Conservation (phyloP, 441 rosid species). For the Capsella rubella region DNA sequence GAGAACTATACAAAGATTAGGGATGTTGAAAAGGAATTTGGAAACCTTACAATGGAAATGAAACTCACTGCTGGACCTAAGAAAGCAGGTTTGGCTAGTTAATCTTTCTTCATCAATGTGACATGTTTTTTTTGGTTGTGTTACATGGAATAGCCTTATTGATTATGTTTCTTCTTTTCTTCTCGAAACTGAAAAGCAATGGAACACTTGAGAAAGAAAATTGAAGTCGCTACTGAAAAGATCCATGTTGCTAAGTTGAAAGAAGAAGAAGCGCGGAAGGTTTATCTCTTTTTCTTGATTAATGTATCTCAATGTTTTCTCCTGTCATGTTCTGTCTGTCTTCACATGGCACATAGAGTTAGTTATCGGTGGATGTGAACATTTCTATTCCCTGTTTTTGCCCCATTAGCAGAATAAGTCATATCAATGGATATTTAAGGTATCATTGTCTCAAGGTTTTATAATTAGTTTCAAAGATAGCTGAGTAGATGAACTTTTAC, state of each 20-base stretch:
- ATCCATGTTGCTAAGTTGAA: slow-evolving; percentile 70
- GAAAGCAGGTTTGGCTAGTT: slow-evolving; percentile 68
- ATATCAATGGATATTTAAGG: neutral
- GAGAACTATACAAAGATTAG: slow-evolving; percentile 88
- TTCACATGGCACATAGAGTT: slow-evolving; percentile 14
- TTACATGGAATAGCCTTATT: slow-evolving; percentile 1
- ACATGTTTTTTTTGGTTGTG: slow-evolving; percentile 11
- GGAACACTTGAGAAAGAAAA: slow-evolving; percentile 88
- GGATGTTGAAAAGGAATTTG: slow-evolving; percentile 86
- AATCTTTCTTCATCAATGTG: neutral
- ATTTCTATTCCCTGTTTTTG: neutral
- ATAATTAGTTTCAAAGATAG: neutral
- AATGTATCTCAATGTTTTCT: neutral
- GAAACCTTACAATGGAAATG: slow-evolving; percentile 81
- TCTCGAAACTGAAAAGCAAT: slow-evolving; percentile 57
- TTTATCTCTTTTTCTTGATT: slow-evolving; percentile 43
- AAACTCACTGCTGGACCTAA: slow-evolving; percentile 97
- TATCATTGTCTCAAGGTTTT: neutral
- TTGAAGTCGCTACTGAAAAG: slow-evolving; percentile 78
- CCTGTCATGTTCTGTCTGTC: slow-evolving; percentile 14
- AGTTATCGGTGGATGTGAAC: neutral
- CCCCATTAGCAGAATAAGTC: slow-evolving; percentile 1
- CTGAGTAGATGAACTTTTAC: neutral
- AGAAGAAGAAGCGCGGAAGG: slow-evolving; percentile 88
- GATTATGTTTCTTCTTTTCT: slow-evolving; percentile 36